These are phyloP conservation scores for Rutstroemia sydowiana DNA, from an alignment of 2,329 filamentous ascomycete genomes.

Conservation along the genomic window DNA sequence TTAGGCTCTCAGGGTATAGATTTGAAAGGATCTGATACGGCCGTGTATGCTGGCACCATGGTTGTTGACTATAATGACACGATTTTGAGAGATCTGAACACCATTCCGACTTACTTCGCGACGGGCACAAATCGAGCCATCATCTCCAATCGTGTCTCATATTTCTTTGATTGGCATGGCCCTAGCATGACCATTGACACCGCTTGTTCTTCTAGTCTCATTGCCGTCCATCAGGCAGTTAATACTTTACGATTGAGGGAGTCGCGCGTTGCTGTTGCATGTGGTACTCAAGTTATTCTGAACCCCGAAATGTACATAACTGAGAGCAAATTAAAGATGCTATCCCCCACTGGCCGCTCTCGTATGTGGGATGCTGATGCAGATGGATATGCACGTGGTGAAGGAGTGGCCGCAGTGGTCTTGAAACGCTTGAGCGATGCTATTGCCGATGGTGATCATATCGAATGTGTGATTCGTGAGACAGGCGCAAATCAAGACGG, in stretches of 20 bases:
- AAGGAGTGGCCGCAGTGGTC: slow-evolving; percentile 50
- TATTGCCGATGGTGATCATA: slow-evolving; percentile 50
- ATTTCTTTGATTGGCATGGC: slow-evolving; percentile 35
- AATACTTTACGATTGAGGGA: too few species aligned
- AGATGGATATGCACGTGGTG: slow-evolving; percentile 57
- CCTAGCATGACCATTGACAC: slow-evolving; percentile 39
- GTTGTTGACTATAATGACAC: too few species aligned
- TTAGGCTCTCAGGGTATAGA: too few species aligned
- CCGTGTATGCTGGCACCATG: too few species aligned
- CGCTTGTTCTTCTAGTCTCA: slow-evolving; percentile 39
- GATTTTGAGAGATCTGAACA: slow-evolving; percentile 46
- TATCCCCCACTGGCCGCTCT: slow-evolving; percentile 25
- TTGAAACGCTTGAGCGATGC: slow-evolving; percentile 53
- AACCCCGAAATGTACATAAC: too few species aligned
- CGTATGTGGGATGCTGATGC: slow-evolving; percentile 50
- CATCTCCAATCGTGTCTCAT: slow-evolving; percentile 37
- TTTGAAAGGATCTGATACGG: too few species aligned
- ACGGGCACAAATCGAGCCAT: slow-evolving; percentile 37
- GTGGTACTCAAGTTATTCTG: too few species aligned
- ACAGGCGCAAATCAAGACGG: slow-evolving; percentile 48
- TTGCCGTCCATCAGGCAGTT: slow-evolving; percentile 36
- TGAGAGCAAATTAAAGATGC: too few species aligned
- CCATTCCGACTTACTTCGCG: slow-evolving; percentile 43
- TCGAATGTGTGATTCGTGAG: slow-evolving; percentile 36
- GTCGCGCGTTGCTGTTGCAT: too few species aligned